Evolutionary conservation across 352 stramenopile species (phyloP).

Genomic region (Saprolegnia diclina): DNA sequence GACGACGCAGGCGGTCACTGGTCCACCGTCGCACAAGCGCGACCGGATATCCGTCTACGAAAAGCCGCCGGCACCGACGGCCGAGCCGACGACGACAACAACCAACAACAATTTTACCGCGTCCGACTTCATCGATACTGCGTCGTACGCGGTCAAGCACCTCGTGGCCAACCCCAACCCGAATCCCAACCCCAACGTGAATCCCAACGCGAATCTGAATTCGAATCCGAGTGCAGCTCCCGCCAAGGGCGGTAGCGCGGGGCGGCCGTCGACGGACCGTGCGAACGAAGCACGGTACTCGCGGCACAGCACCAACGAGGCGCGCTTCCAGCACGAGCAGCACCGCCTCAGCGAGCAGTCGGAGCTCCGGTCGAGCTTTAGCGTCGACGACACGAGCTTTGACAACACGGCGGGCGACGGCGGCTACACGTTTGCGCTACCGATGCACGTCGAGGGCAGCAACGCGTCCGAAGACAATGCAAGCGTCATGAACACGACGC

Average conservation of each 20-base stretch:
- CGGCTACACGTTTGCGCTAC: background rate
- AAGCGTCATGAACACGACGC: conserved; percentile 6
- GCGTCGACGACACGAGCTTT: background rate
- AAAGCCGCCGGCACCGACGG: background rate
- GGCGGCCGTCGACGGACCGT: background rate
- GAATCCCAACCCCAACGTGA: background rate
- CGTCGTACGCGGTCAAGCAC: background rate
- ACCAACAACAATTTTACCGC: background rate
- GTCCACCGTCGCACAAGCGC: too few relatives aligned
- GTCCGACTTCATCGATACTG: conserved; percentile 7
- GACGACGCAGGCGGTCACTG: background rate
- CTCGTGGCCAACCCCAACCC: conserved; percentile 9
- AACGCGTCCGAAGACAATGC: conserved; percentile 5
- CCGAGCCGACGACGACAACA: background rate
- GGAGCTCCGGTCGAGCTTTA: conserved; percentile 13
- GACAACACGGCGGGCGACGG: background rate
- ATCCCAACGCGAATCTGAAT: background rate
- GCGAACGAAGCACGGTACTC: background rate
- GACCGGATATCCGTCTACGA: background rate
- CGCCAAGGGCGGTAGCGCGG: background rate
- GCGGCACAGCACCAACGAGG: background rate
- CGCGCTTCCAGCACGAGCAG: background rate
- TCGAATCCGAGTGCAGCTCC: background rate
- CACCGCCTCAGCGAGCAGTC: conserved; percentile 7
- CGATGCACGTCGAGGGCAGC: conserved; percentile 1